phyloP scores from a whole-genome alignment of 495 filamentous ascomycete genomes.

The Aspergillus avenaceus region DNA sequence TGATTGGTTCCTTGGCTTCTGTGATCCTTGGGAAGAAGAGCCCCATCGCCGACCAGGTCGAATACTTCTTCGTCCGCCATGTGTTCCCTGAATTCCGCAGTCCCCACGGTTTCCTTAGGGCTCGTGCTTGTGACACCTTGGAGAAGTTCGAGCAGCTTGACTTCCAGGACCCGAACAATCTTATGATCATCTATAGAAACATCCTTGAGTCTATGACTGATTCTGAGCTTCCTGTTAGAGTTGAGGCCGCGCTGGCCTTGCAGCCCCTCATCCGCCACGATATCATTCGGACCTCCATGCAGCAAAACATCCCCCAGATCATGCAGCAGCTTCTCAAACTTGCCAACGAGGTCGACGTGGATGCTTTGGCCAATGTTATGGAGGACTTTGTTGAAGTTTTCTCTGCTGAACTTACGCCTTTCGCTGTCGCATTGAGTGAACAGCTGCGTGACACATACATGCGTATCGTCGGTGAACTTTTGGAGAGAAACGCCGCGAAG shows the following conservation, averaged over 20 bases:
- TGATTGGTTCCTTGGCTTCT: constrained; percentile 92
- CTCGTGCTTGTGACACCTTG: constrained; percentile 91
- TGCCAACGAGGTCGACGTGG: constrained; percentile 92
- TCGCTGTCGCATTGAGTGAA: constrained; percentile 95
- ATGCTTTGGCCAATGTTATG: constrained; percentile 97
- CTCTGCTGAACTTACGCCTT: constrained; percentile 89
- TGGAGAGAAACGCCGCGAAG: constrained; percentile 74
- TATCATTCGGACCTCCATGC: constrained; percentile 88
- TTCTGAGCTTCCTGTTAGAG: constrained; percentile 81
- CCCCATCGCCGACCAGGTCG: constrained; percentile 95
- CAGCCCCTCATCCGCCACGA: constrained; percentile 96
- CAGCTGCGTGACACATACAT: constrained; percentile 96
- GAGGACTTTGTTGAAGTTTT: constrained; percentile 99
- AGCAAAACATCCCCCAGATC: constrained; percentile 97
- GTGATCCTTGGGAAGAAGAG: constrained; percentile 97
- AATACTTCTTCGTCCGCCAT: constrained; percentile 96
- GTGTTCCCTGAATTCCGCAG: constrained; percentile 98
- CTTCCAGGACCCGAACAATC: constrained; percentile 91
- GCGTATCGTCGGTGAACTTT: constrained; percentile 83
- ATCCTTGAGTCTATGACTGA: constrained; percentile 98
- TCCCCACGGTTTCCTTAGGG: constrained; percentile 86
- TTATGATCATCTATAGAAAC: constrained; percentile 92
- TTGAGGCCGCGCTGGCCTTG: constrained; percentile 89
- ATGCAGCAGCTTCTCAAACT: constrained; percentile 98
- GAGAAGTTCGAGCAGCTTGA: constrained; percentile 97